Evolutionary conservation across 768 basidiomycete genomes (phyloP).

Genomic region (Megacollybia marginata): DNA sequence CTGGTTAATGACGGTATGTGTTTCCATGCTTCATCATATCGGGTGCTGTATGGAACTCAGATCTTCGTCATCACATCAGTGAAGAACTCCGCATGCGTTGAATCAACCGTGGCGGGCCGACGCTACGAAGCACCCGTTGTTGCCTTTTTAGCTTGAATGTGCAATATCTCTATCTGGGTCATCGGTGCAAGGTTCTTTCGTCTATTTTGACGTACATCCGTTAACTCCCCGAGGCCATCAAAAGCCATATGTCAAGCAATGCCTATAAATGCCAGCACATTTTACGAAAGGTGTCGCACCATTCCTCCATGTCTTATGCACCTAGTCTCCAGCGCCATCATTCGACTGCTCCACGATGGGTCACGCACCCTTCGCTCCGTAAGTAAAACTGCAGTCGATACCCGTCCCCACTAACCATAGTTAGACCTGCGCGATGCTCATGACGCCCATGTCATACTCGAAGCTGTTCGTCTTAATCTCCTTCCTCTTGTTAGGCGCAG

Average conservation of each 20-base stretch:
- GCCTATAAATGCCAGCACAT: slow-evolving; percentile 15
- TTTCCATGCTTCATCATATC: not conserved
- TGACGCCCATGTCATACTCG: slow-evolving; percentile 70
- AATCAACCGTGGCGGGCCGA: not conserved
- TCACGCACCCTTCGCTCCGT: slow-evolving; percentile 47
- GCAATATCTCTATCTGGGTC: slow-evolving; percentile 7
- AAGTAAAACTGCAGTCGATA: slow-evolving; percentile 8
- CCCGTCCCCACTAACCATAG: not conserved
- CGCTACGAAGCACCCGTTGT: slow-evolving; percentile 5
- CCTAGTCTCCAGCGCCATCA: slow-evolving; percentile 8
- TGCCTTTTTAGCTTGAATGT: slow-evolving; percentile 8
- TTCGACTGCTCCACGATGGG: slow-evolving; percentile 16
- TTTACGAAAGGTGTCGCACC: slow-evolving; percentile 12
- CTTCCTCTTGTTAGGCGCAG: slow-evolving; percentile 68
- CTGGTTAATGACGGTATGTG: not conserved
- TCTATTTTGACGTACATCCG: slow-evolving; percentile 22
- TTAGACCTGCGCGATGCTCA: slow-evolving; percentile 73
- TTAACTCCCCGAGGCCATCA: slow-evolving; percentile 34
- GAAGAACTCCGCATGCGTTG: not conserved
- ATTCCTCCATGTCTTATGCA: slow-evolving; percentile 14
- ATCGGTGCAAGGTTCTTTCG: slow-evolving; percentile 8
- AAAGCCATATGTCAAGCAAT: slow-evolving; percentile 8
- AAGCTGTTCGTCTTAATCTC: slow-evolving; percentile 65
- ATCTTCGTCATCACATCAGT: not conserved
- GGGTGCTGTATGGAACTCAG: no score